A percentile compares a stretch with the other conserved stretches of the same genome.
phyloP scores from a whole-genome alignment of 2,329 filamentous ascomycete genomes.

The Rugonectria rugulosa region DNA sequence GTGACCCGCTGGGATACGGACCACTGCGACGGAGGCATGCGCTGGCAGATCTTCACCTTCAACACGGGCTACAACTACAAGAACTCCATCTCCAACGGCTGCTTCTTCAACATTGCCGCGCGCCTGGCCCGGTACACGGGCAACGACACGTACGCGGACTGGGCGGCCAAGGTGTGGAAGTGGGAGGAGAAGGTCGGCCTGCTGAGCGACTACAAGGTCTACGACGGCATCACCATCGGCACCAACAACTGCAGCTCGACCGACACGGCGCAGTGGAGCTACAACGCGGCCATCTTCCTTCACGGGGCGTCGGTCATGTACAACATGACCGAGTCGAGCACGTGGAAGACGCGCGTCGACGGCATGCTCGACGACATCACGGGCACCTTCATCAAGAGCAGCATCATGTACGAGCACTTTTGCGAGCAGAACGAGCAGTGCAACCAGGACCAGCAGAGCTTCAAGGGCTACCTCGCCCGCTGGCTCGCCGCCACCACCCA shows the following conservation, averaged over 20 bases:
- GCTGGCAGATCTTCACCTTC: conserved; percentile 86
- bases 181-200: conserved; percentile 67
- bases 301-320: conserved; percentile 69
- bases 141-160: conserved; percentile 79
- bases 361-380: conserved; percentile 62
- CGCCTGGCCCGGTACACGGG: conserved; percentile 80
- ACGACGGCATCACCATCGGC: conserved; percentile 54
- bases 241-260: conserved; percentile 56
- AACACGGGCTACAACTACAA: conserved; percentile 77
- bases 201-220: conserved; percentile 65
- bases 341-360: conserved; percentile 65
- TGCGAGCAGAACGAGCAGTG: conserved; percentile 70
- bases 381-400: conserved; percentile 61
- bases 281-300: conserved; percentile 73
- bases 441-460: conserved; percentile 75
- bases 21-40: conserved; percentile 74
- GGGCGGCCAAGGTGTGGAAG: conserved; percentile 75
- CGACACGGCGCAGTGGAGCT: conserved; percentile 71
- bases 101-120: conserved; percentile 73
- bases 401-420: conserved; percentile 69
- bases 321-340: conserved; percentile 61
- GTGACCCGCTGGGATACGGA: conserved; percentile 72
- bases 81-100: conserved; percentile 73
- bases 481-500: conserved; percentile 67
- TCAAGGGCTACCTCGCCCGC: conserved; percentile 78